These are phyloP conservation scores for Trametes maxima DNA, from an alignment of 768 basidiomycete species.

Conservation along the genomic window DNA sequence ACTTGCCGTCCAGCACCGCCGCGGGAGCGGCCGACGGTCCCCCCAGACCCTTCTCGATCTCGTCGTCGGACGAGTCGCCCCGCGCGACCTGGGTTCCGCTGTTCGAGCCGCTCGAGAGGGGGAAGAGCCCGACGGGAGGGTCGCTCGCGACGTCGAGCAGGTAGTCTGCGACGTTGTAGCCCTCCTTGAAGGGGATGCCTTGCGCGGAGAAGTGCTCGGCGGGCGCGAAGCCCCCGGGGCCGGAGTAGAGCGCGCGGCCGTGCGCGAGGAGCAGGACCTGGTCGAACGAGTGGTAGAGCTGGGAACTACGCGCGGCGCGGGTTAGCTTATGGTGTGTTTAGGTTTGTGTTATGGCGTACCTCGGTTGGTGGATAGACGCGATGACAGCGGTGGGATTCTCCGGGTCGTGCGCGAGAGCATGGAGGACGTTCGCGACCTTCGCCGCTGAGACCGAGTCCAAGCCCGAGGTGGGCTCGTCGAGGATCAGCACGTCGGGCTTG, in stretches of 20 bases:
- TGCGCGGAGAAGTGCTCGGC: constrained; percentile 59
- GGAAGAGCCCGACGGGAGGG: constrained; percentile 53
- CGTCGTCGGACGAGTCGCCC: constrained; percentile 13
- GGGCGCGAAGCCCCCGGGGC: constrained; percentile 72
- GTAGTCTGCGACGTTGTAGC: constrained; percentile 93
- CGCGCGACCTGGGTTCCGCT: constrained; percentile 1
- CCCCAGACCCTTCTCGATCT: constrained; percentile 10
- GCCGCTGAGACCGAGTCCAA: constrained; percentile 88
- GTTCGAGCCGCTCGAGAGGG: constrained; percentile 12
- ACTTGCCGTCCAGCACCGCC: neutral
- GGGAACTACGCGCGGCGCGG: constrained; percentile 50
- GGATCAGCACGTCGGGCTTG: constrained; percentile 78
- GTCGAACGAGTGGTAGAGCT: constrained; percentile 85
- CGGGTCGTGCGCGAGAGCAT: constrained; percentile 70
- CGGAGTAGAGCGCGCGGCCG: constrained; percentile 79
- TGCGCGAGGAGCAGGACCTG: constrained; percentile 75
- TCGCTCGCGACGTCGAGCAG: constrained; percentile 85
- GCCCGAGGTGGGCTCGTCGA: constrained; percentile 85
- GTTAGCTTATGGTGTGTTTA: neutral
- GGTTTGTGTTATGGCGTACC: constrained; percentile 40
- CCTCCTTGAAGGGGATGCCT: constrained; percentile 59
- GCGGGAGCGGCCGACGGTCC: neutral
- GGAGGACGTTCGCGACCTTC: constrained; percentile 76
- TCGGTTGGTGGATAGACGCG: constrained; percentile 88
- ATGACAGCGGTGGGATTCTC: constrained; percentile 78